Percentiles rank a stretch among this genome's conserved stretches.
Evolutionary conservation across 176 grass and related monocot genomes (phyloP).

Genomic region (Oryza glaberrima): DNA sequence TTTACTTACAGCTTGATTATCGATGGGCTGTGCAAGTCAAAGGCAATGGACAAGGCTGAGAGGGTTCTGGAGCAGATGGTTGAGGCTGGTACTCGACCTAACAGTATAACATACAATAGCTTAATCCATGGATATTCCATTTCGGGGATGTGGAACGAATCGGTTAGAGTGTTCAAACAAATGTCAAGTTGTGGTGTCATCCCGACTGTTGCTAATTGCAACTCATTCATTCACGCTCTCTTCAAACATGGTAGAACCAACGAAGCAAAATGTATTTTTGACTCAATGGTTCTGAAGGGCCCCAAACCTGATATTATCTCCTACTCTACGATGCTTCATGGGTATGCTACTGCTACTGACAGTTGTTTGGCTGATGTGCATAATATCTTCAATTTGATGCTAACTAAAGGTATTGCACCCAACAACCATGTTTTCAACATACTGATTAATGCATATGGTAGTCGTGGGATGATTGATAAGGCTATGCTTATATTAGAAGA

Average conservation of each 20-base stretch:
- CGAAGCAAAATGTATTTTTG: slow-evolving; percentile 27
- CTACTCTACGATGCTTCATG: neutral
- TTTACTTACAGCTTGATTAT: slow-evolving; percentile 24
- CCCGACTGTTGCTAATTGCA: slow-evolving; percentile 12
- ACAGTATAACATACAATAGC: neutral
- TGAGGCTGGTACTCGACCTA: neutral
- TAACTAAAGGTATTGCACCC: neutral
- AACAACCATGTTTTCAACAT: neutral
- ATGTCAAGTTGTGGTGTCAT: slow-evolving; percentile 17
- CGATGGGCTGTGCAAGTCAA: slow-evolving; percentile 14
- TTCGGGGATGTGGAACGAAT: slow-evolving; percentile 14
- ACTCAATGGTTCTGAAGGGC: slow-evolving; percentile 19
- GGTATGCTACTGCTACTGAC: neutral
- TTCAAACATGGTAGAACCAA: slow-evolving; percentile 31
- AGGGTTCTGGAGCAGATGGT: slow-evolving; percentile 19
- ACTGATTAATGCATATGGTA: slow-evolving; percentile 28
- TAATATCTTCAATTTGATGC: slow-evolving; percentile 13
- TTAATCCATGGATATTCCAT: slow-evolving; percentile 36
- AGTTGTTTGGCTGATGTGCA: neutral
- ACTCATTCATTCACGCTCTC: slow-evolving; percentile 17
- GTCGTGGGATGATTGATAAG: neutral
- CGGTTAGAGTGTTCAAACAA: slow-evolving; percentile 2
- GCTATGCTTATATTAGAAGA: too few species aligned
- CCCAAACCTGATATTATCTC: neutral
- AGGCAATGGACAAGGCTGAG: neutral